Base-by-base conservation (phyloP, 2,329 filamentous ascomycete genomes). In the Beauveria bassiana region DNA sequence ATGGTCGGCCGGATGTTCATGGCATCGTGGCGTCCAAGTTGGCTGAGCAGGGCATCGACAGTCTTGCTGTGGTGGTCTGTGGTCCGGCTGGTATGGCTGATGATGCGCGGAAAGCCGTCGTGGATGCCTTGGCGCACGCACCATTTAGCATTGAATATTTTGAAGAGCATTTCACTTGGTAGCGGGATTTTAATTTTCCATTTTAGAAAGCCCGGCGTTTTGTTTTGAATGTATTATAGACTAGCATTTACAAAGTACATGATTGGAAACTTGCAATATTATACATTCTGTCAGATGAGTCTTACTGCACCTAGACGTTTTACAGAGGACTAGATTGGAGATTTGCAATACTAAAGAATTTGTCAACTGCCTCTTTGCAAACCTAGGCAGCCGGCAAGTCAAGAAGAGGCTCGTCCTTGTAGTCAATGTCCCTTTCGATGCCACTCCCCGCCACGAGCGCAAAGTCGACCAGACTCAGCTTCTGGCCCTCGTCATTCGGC, bases 21-120 rank as follows among this genome's bases (percentile, higher is more conserved):
- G 66, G 63, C 10, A 70, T 77, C 28, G 69, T 79, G 6, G 62
- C 63, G 18, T 65, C 67, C 1, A 67, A 72, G 0, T 68, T 66
- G 1, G 66, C 65, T 3, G 62, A 66, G 1, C 66, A 66, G 0
- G 63, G 64, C 0, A 61, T 62, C 0, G 70, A 69, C 1, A 70
- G 69, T 14, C 49, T 79, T 1, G 78, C 77, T 0, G 70, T 80
- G 0, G 70, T 80, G 14, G 75, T 75, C 0, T 80, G 78, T 61
- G 78, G 78, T 0, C 78, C 78, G 12, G 73, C 71, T 2, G 70
- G 67, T 42, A 77, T 80, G 77, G 76, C 75, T 0, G 78, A 80
- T 62, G 75, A 78, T 34, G 70, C 76, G 3, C 67, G 78, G 47
- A 65, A 64, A 51, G 73, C 75, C 0, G 75, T 76, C 0, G 70